Percentiles rank a stretch among this genome's conserved stretches.
Evolutionary conservation across 108 stramenopile species (phyloP).

Genomic region (Mayamaea pseudoterrestris): DNA sequence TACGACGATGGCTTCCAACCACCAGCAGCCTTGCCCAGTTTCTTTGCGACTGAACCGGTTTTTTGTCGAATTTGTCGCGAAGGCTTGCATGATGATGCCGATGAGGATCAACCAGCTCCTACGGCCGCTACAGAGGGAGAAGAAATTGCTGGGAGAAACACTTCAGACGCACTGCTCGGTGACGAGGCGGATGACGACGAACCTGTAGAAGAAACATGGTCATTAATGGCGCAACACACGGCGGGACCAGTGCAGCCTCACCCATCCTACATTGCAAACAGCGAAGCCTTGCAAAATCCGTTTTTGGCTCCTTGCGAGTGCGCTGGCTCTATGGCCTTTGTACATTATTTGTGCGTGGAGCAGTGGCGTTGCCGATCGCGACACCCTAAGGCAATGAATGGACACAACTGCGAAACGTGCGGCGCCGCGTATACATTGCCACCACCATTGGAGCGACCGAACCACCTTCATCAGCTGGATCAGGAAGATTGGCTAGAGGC

Average conservation of each 20-base stretch:
- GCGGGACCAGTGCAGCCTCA: slow-evolving; percentile 38
- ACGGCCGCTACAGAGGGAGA: slow-evolving; percentile 5
- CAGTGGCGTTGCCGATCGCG: slow-evolving; percentile 83
- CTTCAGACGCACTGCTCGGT: slow-evolving; percentile 2
- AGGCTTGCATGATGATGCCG: slow-evolving; percentile 65
- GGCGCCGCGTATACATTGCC: slow-evolving; percentile 69
- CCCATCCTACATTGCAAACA: slow-evolving; percentile 36
- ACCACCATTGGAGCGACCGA: slow-evolving; percentile 66
- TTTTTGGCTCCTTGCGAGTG: slow-evolving; percentile 82
- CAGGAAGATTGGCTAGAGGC: slow-evolving; percentile 80
- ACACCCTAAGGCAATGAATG: slow-evolving; percentile 66
- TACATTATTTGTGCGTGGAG: slow-evolving; percentile 82
- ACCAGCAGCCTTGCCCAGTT: slow-evolving; percentile 10
- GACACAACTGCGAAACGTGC: slow-evolving; percentile 77
- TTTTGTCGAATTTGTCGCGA: slow-evolving; percentile 85
- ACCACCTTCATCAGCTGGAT: slow-evolving; percentile 10
- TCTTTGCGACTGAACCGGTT: slow-evolving; percentile 55
- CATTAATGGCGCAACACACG: background rate
- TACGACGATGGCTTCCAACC: slow-evolving; percentile 69
- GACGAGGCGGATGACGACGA: slow-evolving; percentile 3
- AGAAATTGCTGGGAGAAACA: slow-evolving; percentile 2
- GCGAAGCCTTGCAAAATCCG: slow-evolving; percentile 58
- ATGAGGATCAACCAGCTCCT: slow-evolving; percentile 22
- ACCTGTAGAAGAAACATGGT: slow-evolving; percentile 1
- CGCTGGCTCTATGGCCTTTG: slow-evolving; percentile 86